A percentile compares a stretch with the other conserved stretches of the same genome.
Evolutionary conservation across 2,329 filamentous ascomycete genomes (phyloP).

Genomic region (Pseudocercospora vitis): DNA sequence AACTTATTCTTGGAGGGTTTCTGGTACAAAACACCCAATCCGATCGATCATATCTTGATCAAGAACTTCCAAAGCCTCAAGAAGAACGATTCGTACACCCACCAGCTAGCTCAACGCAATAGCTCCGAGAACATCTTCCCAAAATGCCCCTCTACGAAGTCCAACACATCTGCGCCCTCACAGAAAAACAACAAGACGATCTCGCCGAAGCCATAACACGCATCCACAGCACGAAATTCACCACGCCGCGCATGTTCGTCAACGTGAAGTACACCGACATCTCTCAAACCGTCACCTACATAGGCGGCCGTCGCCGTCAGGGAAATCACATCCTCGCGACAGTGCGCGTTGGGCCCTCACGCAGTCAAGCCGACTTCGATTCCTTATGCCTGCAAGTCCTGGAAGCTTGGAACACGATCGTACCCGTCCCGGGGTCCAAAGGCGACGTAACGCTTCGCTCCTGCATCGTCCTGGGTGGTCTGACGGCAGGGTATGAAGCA

Average conservation of each 20-base stretch:
- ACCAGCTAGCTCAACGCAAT: no score
- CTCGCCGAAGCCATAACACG: conserved; percentile 44
- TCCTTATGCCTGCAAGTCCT: conserved; percentile 30
- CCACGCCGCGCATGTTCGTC: conserved; percentile 46
- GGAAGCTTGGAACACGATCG: conserved; percentile 34
- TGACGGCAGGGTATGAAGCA: conserved; percentile 37
- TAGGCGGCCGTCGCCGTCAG: conserved; percentile 39
- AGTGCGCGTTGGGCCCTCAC: conserved; percentile 38
- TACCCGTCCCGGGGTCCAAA: conserved; percentile 23
- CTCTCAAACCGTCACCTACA: conserved; percentile 31
- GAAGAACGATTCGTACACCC: no score
- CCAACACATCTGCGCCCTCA: conserved; percentile 41
- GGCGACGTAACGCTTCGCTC: conserved; percentile 26
- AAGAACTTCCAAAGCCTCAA: no score
- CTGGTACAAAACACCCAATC: no score
- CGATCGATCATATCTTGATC: no score
- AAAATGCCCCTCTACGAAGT: conserved; percentile 50
- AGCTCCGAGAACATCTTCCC: no score
- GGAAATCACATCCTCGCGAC: conserved; percentile 40
- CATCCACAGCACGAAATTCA: conserved; percentile 46
- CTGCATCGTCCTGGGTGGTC: conserved; percentile 33
- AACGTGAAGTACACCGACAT: conserved; percentile 44
- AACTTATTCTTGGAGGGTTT: no score
- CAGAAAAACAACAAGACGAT: conserved; percentile 39
- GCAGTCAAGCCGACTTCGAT: conserved; percentile 37